Evolutionary conservation across 2,329 filamentous ascomycete genomes (phyloP).

Genomic region (Talaromyces sp.): DNA sequence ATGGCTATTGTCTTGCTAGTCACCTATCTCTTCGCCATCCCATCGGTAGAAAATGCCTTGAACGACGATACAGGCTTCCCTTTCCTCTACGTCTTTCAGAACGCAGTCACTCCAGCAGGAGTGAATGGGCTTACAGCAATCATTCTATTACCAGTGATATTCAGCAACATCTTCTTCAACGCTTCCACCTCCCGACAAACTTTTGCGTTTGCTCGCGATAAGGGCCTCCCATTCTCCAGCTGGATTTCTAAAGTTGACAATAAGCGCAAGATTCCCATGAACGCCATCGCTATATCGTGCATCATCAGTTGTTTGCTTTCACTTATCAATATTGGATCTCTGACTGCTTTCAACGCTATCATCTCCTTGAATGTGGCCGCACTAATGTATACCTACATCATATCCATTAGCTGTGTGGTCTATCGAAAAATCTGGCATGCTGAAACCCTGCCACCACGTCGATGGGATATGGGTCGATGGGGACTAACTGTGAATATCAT

Average conservation of each 20-base stretch:
- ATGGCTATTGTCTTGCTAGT: conserved; percentile 45
- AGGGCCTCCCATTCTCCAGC: conserved; percentile 40
- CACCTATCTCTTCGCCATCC: conserved; percentile 33
- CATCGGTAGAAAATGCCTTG: conserved; percentile 34
- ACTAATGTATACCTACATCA: conserved; percentile 50
- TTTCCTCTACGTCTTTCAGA: conserved; percentile 47
- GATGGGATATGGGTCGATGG: conserved; percentile 43
- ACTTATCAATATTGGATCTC: conserved; percentile 52
- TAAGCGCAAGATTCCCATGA: conserved; percentile 41
- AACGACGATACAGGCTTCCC: conserved; percentile 44
- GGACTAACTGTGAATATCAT: conserved; percentile 45
- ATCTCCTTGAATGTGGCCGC: conserved; percentile 48
- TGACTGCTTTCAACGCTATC: conserved; percentile 51
- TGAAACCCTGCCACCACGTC: conserved; percentile 37
- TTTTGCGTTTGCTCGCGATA: conserved; percentile 44
- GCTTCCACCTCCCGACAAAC: conserved; percentile 41
- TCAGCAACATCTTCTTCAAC: conserved; percentile 39
- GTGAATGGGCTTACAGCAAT: conserved; percentile 38
- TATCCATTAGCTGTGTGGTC: conserved; percentile 47
- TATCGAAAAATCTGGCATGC: conserved; percentile 40
- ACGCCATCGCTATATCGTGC: conserved; percentile 35
- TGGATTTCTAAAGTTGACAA: conserved; percentile 39
- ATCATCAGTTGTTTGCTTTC: conserved; percentile 38
- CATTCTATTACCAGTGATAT: conserved; percentile 39
- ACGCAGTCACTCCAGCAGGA: conserved; percentile 25